Evolutionary conservation across 1,284 basidiomycete genomes (phyloP).

Genomic region (Malassezia yamatoensis): DNA sequence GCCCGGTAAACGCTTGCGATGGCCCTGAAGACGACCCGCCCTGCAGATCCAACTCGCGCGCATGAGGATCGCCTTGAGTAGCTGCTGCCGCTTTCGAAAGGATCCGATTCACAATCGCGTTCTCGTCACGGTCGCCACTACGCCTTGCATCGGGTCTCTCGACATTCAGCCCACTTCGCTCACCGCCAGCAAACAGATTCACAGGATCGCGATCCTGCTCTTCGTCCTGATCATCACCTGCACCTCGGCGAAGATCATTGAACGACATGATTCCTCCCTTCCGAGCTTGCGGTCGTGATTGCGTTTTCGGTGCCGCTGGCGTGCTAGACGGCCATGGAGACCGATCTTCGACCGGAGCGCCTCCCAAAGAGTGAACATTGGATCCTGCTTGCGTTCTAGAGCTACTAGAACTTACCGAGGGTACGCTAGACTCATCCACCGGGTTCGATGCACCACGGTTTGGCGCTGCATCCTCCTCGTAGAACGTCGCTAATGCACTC

Average conservation of each 20-base stretch:
- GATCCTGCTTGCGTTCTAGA: conserved; percentile 28
- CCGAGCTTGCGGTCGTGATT: neutral
- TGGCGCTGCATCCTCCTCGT: conserved; percentile 27
- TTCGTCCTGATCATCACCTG: conserved; percentile 25
- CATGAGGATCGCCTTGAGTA: conserved; percentile 13
- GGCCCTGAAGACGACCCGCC: neutral
- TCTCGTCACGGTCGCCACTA: conserved; percentile 50
- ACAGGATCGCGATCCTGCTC: conserved; percentile 36
- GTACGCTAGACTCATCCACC: neutral
- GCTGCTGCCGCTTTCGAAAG: conserved; percentile 66
- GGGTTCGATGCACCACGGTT: conserved; percentile 8
- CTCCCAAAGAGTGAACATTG: conserved; percentile 37
- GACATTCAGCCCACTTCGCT: conserved; percentile 70
- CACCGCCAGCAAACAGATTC: conserved; percentile 46
- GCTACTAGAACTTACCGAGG: neutral
- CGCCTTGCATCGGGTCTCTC: conserved; percentile 64
- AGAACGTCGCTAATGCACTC: conserved; percentile 48
- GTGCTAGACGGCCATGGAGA: conserved; percentile 8
- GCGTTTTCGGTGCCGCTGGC: neutral
- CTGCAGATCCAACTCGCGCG: neutral
- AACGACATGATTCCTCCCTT: conserved; percentile 47
- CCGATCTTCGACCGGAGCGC: conserved; percentile 21
- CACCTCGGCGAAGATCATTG: conserved; percentile 33
- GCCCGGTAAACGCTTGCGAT: conserved; percentile 23
- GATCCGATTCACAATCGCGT: conserved; percentile 65